Conservation (phyloP, 2,329 filamentous ascomycete species). For the Penicillium crustosum region DNA sequence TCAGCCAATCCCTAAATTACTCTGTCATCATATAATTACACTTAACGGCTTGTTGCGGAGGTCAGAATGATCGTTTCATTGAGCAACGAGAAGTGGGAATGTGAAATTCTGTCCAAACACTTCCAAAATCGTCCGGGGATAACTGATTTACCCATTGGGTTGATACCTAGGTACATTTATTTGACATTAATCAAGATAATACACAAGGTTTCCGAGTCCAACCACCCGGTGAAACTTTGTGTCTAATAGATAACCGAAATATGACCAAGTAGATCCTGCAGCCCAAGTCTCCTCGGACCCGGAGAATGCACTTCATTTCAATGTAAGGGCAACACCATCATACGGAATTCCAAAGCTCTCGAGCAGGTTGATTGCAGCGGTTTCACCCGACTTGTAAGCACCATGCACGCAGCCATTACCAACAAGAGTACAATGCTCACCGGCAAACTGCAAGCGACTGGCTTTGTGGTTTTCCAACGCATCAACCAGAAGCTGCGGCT, state of each 20-base stretch:
- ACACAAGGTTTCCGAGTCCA: slow-evolving; percentile 1
- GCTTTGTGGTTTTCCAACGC: slow-evolving; percentile 40
- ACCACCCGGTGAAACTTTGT: not conserved
- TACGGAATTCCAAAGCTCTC: slow-evolving; percentile 34
- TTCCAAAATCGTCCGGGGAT: not conserved
- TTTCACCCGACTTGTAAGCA: slow-evolving; percentile 47
- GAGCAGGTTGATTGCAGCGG: slow-evolving; percentile 43
- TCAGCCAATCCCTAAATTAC: not conserved
- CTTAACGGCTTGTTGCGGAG: not conserved
- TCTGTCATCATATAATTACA: too few species aligned
- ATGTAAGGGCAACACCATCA: not conserved
- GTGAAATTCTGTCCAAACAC: not conserved
- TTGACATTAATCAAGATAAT: not conserved
- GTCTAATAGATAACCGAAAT: not conserved
- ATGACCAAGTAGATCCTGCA: slow-evolving; percentile 28
- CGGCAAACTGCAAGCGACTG: slow-evolving; percentile 45
- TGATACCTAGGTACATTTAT: not conserved
- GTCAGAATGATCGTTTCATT: not conserved
- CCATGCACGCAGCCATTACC: slow-evolving; percentile 49
- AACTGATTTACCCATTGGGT: not conserved
- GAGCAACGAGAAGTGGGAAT: not conserved
- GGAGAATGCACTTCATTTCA: not conserved
- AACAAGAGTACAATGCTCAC: slow-evolving; percentile 42
- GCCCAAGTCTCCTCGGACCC: not conserved
- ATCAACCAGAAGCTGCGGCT: slow-evolving; percentile 38